Conservation (phyloP, 768 basidiomycete genomes). For the Clitopilus passeckerianus region DNA sequence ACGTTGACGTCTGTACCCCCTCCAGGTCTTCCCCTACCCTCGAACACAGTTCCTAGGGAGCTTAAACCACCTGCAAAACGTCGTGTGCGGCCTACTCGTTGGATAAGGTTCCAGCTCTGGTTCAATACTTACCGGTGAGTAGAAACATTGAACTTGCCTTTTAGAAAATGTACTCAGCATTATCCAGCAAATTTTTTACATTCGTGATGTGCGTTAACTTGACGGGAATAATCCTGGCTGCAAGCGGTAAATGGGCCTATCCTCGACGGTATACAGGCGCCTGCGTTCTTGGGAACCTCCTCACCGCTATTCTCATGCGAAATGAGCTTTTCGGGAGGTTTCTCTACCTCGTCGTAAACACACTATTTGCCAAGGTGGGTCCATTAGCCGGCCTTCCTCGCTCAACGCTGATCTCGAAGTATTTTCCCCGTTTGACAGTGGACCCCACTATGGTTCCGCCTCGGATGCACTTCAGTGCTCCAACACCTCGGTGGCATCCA, state of each 20-base stretch:
- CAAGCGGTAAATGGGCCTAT: constrained; percentile 63
- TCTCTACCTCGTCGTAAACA: constrained; percentile 68
- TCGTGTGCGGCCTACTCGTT: constrained; percentile 27
- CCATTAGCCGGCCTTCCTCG: neutral
- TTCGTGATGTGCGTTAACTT: constrained; percentile 57
- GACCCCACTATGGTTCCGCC: constrained; percentile 48
- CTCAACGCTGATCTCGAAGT: neutral
- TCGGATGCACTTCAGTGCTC: constrained; percentile 68
- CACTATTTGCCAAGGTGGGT: constrained; percentile 69
- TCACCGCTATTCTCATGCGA: constrained; percentile 67
- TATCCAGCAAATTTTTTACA: constrained; percentile 65
- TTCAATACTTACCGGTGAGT: constrained; percentile 73
- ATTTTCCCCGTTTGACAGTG: constrained; percentile 23
- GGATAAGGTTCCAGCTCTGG: constrained; percentile 65
- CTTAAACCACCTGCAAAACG: neutral
- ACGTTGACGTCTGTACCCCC: neutral
- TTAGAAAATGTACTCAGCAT: neutral
- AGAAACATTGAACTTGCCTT: neutral
- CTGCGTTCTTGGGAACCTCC: constrained; percentile 70
- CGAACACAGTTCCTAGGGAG: constrained; percentile 6
- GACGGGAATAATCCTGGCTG: constrained; percentile 54
- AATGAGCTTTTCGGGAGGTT: constrained; percentile 83
- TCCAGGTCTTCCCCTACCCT: neutral
- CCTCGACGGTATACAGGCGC: constrained; percentile 62
- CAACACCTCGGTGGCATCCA: constrained; percentile 83